Conservation (phyloP, 306 rosid species). For the Ochetophila trinervis region DNA sequence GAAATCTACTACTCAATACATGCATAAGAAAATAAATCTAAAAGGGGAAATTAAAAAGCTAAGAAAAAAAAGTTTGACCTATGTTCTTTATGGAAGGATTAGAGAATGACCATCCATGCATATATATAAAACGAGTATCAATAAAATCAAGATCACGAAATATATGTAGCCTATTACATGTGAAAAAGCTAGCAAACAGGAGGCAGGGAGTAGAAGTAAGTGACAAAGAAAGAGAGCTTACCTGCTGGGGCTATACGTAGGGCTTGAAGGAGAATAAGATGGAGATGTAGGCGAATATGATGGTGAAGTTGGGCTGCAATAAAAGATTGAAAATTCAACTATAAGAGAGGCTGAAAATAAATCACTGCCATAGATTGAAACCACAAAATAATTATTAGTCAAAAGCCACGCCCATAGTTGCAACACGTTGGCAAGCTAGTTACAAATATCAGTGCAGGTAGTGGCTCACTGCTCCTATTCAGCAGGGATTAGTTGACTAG, state of each 20-base stretch:
- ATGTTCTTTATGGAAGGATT: too few species aligned
- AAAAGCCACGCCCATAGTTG: background rate
- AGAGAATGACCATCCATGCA: too few species aligned
- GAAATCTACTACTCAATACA: too few species aligned
- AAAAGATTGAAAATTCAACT: constrained; percentile 11
- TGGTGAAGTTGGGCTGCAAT: constrained; percentile 91
- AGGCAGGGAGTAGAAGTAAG: background rate
- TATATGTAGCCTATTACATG: background rate
- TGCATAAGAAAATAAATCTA: too few species aligned
- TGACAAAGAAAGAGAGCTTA: constrained; percentile 30
- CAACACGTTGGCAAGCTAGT: background rate
- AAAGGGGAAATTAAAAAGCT: too few species aligned
- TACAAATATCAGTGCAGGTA: background rate
- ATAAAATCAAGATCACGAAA: too few species aligned
- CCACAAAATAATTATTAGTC: background rate
- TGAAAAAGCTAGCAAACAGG: background rate
- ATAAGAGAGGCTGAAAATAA: constrained; percentile 16
- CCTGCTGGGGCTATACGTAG: constrained; percentile 97
- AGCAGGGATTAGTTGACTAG: background rate
- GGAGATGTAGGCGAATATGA: constrained; percentile 98
- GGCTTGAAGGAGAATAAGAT: constrained; percentile 94
- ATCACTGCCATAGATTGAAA: constrained; percentile 5
- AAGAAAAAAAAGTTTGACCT: too few species aligned
- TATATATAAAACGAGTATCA: too few species aligned
- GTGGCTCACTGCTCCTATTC: background rate